A percentile compares a stretch with the other conserved stretches of the same genome.
phyloP scores from a whole-genome alignment of 345 rosid genomes.

The Eucalyptus erythrocorys region DNA sequence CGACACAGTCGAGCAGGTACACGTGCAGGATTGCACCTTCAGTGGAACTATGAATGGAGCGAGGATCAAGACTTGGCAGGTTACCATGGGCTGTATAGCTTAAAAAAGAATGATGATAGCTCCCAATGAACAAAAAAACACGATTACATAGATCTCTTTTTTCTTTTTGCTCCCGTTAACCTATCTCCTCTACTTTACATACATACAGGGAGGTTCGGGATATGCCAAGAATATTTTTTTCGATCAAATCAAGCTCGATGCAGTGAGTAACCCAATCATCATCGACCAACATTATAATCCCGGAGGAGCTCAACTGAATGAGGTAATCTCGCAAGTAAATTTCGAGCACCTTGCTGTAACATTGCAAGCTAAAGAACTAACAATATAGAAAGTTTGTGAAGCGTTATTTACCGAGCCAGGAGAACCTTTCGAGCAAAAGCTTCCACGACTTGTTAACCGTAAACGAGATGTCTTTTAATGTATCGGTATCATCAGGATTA shows the following conservation, averaged over 20 bases:
- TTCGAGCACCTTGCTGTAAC: not conserved
- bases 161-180: not conserved
- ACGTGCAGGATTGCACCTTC: constrained; percentile 21
- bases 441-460: not conserved
- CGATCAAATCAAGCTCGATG: constrained; percentile 1
- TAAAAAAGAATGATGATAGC: not conserved
- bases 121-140: not conserved
- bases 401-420: not conserved
- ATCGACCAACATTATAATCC: constrained; percentile 15
- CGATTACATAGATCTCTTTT: not conserved
- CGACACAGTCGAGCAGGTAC: constrained; percentile 22
- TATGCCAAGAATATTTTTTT: constrained; percentile 3
- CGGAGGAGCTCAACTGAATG: not conserved
- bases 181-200: not conserved
- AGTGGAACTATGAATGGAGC: constrained; percentile 25
- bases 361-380: not conserved
- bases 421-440: not conserved
- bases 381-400: not conserved
- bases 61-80: constrained; percentile 52
- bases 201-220: constrained; percentile 11
- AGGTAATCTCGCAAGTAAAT: not conserved
- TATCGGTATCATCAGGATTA: not conserved
- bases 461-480: not conserved
- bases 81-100: not conserved
- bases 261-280: constrained; percentile 4